A percentile compares a stretch with the other conserved stretches of the same genome.
phyloP scores from a whole-genome alignment of 495 filamentous ascomycete genomes.

The Halenospora varia region DNA sequence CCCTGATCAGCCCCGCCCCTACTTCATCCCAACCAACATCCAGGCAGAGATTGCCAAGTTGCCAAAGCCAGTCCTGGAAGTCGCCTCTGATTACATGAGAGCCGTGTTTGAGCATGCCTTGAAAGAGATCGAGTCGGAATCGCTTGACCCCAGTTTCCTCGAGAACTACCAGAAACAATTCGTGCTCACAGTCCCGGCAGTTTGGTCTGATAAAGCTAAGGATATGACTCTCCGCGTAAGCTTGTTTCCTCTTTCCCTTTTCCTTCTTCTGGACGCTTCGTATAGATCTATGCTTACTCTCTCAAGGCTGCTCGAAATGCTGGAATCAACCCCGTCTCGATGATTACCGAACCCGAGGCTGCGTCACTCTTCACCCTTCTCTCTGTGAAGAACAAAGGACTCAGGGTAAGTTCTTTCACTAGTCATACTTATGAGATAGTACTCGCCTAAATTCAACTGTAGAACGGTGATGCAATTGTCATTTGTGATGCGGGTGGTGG shows the following conservation, averaged over 20 bases:
- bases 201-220: constrained; percentile 33
- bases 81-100: constrained; percentile 21
- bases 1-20: constrained; percentile 24
- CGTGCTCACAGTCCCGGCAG: constrained; percentile 29
- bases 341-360: constrained; percentile 47
- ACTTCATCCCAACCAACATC: constrained; percentile 20
- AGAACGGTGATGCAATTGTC: constrained; percentile 38
- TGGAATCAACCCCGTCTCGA: constrained; percentile 26
- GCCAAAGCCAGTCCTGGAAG: constrained; percentile 23
- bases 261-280: neutral
- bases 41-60: constrained; percentile 22
- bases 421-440: neutral
- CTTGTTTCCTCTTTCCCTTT: constrained; percentile 1
- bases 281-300: constrained; percentile 3
- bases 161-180: constrained; percentile 19
- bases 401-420: neutral
- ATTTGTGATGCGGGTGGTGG: constrained; percentile 38
- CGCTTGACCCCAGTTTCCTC: constrained; percentile 21
- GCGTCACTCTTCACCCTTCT: constrained; percentile 43
- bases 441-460: constrained; percentile 9
- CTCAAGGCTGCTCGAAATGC: constrained; percentile 27
- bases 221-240: constrained; percentile 23
- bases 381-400: constrained; percentile 26
- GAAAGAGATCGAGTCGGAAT: constrained; percentile 18
- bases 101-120: constrained; percentile 28